Conservation (phyloP, 371 early-diverging fungal genomes). For the Antonospora locustae region DNA sequence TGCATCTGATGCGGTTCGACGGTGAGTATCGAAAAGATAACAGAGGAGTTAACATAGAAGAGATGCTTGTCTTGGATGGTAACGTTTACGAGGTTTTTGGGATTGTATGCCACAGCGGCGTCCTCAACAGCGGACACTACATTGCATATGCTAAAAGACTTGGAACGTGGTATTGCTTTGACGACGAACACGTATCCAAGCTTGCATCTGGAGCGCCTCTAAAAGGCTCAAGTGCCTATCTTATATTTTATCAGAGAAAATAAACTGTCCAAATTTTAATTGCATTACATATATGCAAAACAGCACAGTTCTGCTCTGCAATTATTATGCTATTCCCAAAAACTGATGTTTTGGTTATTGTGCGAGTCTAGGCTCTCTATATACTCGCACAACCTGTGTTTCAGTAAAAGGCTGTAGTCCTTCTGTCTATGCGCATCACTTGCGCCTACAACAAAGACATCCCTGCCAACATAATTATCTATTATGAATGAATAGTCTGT, state of each 20-base stretch:
- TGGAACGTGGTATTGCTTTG: conserved; percentile 26
- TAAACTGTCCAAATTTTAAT: background rate
- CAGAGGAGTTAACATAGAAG: conserved; percentile 18
- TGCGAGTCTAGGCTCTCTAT: too few species aligned
- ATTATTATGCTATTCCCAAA: too few species aligned
- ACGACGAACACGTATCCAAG: conserved; percentile 37
- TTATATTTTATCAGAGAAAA: conserved; percentile 26
- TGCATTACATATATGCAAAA: too few species aligned
- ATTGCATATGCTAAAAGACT: conserved; percentile 29
- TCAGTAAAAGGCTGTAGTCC: too few species aligned
- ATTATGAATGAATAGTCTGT: too few species aligned
- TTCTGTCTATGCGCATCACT: too few species aligned
- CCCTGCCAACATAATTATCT: too few species aligned
- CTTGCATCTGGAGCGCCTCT: background rate
- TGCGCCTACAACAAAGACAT: too few species aligned
- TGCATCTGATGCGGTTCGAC: conserved; percentile 39
- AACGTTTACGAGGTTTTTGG: conserved; percentile 29
- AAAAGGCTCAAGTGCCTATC: conserved; percentile 27
- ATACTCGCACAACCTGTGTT: too few species aligned
- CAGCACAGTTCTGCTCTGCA: too few species aligned
- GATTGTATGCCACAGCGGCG: conserved; percentile 41
- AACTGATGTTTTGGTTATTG: too few species aligned
- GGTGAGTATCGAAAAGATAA: conserved; percentile 23
- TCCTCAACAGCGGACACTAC: conserved; percentile 39
- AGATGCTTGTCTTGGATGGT: conserved; percentile 11